Percentiles rank a stretch among this genome's conserved stretches.
phyloP scores from a whole-genome alignment of 176 grass and related monocot species.

The Rhynchospora breviuscula region DNA sequence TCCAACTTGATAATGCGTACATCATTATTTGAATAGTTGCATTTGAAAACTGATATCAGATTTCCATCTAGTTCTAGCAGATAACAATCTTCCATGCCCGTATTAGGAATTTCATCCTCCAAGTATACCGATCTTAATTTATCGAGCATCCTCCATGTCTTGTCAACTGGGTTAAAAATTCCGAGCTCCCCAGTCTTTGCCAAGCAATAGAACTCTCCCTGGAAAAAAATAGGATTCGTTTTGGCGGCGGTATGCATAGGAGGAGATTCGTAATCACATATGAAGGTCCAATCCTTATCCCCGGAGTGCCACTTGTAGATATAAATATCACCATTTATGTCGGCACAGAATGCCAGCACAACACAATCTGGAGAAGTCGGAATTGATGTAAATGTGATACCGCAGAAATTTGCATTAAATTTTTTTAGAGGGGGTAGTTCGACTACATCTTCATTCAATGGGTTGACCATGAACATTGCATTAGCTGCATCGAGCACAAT shows the following conservation, averaged over 20 bases:
- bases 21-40: not conserved
- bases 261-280: not conserved
- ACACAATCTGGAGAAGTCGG: not conserved
- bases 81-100: not conserved
- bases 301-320: not conserved
- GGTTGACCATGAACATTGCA: not conserved
- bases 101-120: not conserved
- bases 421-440: not conserved
- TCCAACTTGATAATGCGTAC: constrained; percentile 6
- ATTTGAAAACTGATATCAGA: not conserved
- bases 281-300: not conserved
- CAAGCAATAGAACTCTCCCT: constrained; percentile 19
- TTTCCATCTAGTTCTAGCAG: not conserved
- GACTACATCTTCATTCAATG: not conserved
- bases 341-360: not conserved
- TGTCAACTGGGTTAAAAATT: constrained; percentile 2
- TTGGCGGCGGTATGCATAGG: not conserved
- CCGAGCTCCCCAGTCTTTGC: constrained; percentile 6
- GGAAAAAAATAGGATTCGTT: constrained; percentile 18
- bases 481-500: not conserved
- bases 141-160: constrained; percentile 29
- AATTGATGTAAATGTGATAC: not conserved
- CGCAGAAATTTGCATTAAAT: not conserved
- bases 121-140: not conserved
- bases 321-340: too few species aligned